Evolutionary conservation across 2,329 filamentous ascomycete genomes (phyloP).

Genomic region (Ilyonectria robusta): DNA sequence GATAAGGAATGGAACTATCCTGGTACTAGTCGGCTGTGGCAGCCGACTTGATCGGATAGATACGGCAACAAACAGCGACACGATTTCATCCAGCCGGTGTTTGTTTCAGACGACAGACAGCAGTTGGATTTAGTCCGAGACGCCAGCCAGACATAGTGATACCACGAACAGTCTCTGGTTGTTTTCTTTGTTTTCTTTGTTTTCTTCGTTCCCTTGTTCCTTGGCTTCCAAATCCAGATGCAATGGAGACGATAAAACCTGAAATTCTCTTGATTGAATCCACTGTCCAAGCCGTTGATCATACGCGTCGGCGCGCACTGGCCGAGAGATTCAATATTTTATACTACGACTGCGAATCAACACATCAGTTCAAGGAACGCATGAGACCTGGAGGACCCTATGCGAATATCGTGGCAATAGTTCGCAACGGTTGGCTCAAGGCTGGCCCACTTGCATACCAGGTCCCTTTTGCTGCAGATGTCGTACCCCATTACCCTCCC

Average conservation of each 20-base stretch:
- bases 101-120: not conserved
- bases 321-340: slow-evolving; percentile 32
- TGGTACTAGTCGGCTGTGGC: not conserved
- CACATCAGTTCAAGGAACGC: slow-evolving; percentile 32
- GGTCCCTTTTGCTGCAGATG: slow-evolving; percentile 30
- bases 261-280: slow-evolving; percentile 33
- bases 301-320: slow-evolving; percentile 18
- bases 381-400: slow-evolving; percentile 32
- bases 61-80: not conserved
- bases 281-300: slow-evolving; percentile 28
- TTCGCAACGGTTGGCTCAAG: slow-evolving; percentile 37
- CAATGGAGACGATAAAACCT: slow-evolving; percentile 9
- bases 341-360: slow-evolving; percentile 34
- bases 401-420: slow-evolving; percentile 33
- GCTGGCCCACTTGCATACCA: slow-evolving; percentile 32
- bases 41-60: not conserved
- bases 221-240: not conserved
- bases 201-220: not conserved
- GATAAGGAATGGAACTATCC: not conserved
- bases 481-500: slow-evolving; percentile 32
- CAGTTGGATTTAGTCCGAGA: not conserved
- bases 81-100: not conserved
- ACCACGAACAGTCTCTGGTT: not conserved
- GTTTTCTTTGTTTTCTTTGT: not conserved
- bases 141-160: not conserved